Conservation (phyloP, 2,329 filamentous ascomycete species). For the Bipolaris bicolor region DNA sequence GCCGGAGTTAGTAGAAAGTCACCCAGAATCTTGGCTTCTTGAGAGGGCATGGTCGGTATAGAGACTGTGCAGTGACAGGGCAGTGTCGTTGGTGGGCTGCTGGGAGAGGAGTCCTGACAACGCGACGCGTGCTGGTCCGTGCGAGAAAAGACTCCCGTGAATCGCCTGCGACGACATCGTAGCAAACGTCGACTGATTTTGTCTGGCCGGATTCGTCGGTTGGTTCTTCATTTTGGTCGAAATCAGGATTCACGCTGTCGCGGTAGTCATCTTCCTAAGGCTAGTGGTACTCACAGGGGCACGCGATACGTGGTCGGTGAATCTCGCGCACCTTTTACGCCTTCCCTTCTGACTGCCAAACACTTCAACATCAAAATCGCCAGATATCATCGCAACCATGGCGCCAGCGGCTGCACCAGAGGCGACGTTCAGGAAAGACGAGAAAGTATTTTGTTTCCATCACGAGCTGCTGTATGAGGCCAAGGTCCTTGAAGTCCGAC, state of each 20-base stretch:
- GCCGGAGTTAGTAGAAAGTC: slow-evolving; percentile 81
- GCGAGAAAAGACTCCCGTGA: slow-evolving; percentile 29
- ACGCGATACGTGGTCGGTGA: slow-evolving; percentile 27
- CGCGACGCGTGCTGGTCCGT: slow-evolving; percentile 34
- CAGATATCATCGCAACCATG: slow-evolving; percentile 29
- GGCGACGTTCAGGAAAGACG: slow-evolving; percentile 72
- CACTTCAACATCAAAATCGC: slow-evolving; percentile 18
- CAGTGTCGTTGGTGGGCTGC: slow-evolving; percentile 23
- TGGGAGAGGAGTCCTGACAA: slow-evolving; percentile 10
- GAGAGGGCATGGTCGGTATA: slow-evolving; percentile 66
- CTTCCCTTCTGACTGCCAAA: slow-evolving; percentile 20
- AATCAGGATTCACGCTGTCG: background rate
- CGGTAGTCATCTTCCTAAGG: slow-evolving; percentile 8
- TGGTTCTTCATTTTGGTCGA: background rate
- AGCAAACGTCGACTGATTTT: slow-evolving; percentile 15
- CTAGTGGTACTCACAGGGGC: slow-evolving; percentile 9
- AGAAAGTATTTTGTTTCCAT: slow-evolving; percentile 96
- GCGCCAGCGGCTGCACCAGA: slow-evolving; percentile 63
- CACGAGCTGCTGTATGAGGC: slow-evolving; percentile 97
- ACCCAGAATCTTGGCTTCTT: slow-evolving; percentile 74
- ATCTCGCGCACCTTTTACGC: slow-evolving; percentile 14
- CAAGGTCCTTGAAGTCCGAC: slow-evolving; percentile 82
- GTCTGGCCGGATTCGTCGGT: slow-evolving; percentile 16
- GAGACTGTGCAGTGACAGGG: slow-evolving; percentile 7
- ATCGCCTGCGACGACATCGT: slow-evolving; percentile 14